phyloP scores from a whole-genome alignment of 192 early-diverging fungal genomes.

The Backusella australiensis region DNA sequence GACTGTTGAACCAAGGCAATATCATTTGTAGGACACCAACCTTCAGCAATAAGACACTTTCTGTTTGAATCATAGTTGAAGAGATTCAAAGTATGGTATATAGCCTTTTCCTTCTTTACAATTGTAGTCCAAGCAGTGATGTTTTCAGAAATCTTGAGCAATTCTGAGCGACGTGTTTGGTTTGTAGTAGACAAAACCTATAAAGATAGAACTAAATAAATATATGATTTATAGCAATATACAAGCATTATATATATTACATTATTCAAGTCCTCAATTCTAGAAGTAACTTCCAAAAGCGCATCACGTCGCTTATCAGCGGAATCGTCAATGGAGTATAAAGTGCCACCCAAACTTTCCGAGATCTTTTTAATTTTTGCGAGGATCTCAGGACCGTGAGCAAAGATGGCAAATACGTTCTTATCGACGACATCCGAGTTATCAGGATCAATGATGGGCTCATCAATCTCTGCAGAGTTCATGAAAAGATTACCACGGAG shows the following conservation, averaged over 20 bases:
- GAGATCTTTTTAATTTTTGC: constrained; percentile 91
- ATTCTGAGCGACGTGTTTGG: constrained; percentile 78
- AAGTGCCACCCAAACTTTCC: constrained; percentile 92
- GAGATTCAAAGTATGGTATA: constrained; percentile 94
- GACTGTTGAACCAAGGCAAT: constrained; percentile 80
- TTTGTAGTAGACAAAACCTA: constrained; percentile 81
- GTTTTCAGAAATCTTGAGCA: constrained; percentile 82
- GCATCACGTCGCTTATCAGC: constrained; percentile 84
- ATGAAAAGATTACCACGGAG: constrained; percentile 96
- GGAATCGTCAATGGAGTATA: constrained; percentile 85
- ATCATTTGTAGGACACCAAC: constrained; percentile 93
- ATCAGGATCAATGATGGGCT: constrained; percentile 87
- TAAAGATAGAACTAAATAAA: not conserved
- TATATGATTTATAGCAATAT: not conserved
- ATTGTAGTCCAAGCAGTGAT: constrained; percentile 86
- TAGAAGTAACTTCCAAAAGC: constrained; percentile 73
- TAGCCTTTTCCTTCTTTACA: constrained; percentile 96
- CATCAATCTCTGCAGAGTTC: constrained; percentile 95
- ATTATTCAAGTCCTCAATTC: constrained; percentile 84
- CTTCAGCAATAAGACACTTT: constrained; percentile 96
- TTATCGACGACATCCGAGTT: constrained; percentile 89
- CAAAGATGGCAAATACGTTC: constrained; percentile 98
- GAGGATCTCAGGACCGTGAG: constrained; percentile 89
- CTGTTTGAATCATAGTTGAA: constrained; percentile 93
- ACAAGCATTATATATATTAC: not conserved